Conservation (phyloP, 1,284 basidiomycete genomes). For the Inonotus obliquus region DNA sequence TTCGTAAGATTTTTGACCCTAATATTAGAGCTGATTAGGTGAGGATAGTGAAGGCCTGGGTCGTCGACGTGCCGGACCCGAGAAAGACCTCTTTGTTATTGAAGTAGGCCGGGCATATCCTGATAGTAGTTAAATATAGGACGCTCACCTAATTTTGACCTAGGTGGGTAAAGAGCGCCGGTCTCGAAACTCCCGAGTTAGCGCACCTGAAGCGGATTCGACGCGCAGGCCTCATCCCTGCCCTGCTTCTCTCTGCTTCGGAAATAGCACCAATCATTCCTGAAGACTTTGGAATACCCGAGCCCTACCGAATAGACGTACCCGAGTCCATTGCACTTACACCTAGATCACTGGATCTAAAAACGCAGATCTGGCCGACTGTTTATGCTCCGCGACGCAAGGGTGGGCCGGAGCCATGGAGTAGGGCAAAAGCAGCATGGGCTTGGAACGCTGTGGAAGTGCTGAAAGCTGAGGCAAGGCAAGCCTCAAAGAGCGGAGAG, state of each 20-base stretch:
- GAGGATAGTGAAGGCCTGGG: conserved; percentile 67
- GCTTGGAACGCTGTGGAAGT: conserved; percentile 63
- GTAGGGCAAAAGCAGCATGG: conserved; percentile 61
- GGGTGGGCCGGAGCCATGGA: conserved; percentile 65
- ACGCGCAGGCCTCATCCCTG: conserved; percentile 32
- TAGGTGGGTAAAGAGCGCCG: conserved; percentile 62
- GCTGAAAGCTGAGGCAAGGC: conserved; percentile 47
- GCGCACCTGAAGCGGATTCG: conserved; percentile 80
- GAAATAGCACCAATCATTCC: conserved; percentile 27
- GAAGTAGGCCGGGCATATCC: conserved; percentile 41
- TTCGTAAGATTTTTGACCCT: conserved; percentile 4
- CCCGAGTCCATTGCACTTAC: conserved; percentile 74
- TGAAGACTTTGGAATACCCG: conserved; percentile 33
- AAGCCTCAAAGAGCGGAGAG: conserved; percentile 48
- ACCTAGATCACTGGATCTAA: conserved; percentile 57
- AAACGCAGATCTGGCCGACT: conserved; percentile 79
- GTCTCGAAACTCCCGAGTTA: conserved; percentile 55
- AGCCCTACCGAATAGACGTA: conserved; percentile 57
- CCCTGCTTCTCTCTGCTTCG: conserved; percentile 46
- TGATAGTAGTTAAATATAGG: background rate
- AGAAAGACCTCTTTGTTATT: conserved; percentile 59
- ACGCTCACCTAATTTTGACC: background rate
- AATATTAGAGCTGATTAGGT: conserved; percentile 4
- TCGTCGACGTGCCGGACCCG: conserved; percentile 74
- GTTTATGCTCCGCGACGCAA: conserved; percentile 69